Conservation (phyloP, 805 yeast species). For the Candida tibetensis region DNA sequence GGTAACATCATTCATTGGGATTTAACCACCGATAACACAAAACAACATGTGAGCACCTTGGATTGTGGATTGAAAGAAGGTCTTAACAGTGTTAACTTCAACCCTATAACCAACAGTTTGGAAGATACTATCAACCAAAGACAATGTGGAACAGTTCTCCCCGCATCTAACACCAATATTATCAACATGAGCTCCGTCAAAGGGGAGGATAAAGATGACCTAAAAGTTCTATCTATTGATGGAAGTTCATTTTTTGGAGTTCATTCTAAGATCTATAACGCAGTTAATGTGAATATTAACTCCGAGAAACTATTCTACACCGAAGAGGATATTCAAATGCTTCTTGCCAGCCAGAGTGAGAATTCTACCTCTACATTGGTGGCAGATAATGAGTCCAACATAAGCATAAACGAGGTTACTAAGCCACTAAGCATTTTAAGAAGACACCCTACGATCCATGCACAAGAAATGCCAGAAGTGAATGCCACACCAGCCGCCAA, state of each 20-base stretch:
- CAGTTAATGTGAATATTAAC: conserved; percentile 21
- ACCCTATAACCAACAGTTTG: conserved; percentile 29
- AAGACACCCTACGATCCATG: conserved; percentile 7
- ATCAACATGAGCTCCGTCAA: conserved; percentile 42
- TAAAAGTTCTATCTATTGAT: conserved; percentile 51
- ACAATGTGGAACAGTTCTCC: conserved; percentile 63
- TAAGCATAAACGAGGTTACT: conserved; percentile 11
- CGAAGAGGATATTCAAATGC: conserved; percentile 26
- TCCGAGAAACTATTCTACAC: conserved; percentile 27
- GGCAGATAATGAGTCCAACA: conserved; percentile 8
- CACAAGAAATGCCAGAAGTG: conserved; percentile 17
- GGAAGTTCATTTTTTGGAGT: conserved; percentile 54
- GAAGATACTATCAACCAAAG: conserved; percentile 36
- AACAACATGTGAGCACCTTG: conserved; percentile 4
- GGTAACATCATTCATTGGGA: conserved; percentile 73
- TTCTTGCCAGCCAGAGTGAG: conserved; percentile 12
- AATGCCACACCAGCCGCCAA: conserved; percentile 12
- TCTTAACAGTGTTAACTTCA: conserved; percentile 38
- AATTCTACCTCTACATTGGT: conserved; percentile 18
- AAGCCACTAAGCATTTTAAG: conserved; percentile 11
- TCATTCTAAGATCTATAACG: conserved; percentile 43
- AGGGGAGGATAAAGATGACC: conserved; percentile 23
- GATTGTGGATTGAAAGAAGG: conserved; percentile 49
- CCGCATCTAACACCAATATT: conserved; percentile 53
- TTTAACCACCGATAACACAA: conserved; percentile 28